Evolutionary conservation across 179 eudicot genomes (phyloP), one percentile per base, ranked within the genome.

Genomic region (Beta lomatogona): DNA sequence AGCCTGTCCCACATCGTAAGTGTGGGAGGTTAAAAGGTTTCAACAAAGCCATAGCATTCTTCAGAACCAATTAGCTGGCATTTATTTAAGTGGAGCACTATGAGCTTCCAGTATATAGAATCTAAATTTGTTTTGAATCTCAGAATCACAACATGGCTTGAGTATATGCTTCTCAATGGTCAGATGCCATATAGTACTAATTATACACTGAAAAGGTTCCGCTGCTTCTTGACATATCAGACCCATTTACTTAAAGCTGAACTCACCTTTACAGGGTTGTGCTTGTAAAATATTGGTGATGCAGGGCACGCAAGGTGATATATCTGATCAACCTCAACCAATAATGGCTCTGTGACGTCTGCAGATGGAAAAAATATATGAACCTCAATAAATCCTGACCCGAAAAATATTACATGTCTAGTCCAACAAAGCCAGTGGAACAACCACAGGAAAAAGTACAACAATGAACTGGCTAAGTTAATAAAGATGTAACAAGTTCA

Each of bases 301-400:
- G 99, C 99, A 57, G 98, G 99, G 83, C 99, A 95, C 71, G 98
- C 99, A 77, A 95, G 97, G 80, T 95, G 99, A 82, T 95, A 95
- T 61, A 95, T 95, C 86, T 88, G 91, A 87, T 95, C 99, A 87
- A 95, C 99, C 87, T 95, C 99, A 77, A 95, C 71, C 85, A 91
- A 85, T 81, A 95, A 78, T 63, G 99, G 87, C 84, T 95, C 97
- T 58, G 98, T 95, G 71, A 94, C 97, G 84, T 95, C 99, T 95
- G 92, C 82, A 82, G 81, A 63, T 13, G 59, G 54, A 7, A 70
- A 79, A 70, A 18, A 57, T 2, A 28, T 15, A 61, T 78, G 52
- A 44, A 71, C 25, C 54, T 57, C 18, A 73, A 69, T 13, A 16
- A 69, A 18, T 18, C 25, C 73, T 25, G 41, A 55, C 73, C 53